phyloP scores from a whole-genome alignment of 2,329 filamentous ascomycete species.

The Talaromyces sp. region DNA sequence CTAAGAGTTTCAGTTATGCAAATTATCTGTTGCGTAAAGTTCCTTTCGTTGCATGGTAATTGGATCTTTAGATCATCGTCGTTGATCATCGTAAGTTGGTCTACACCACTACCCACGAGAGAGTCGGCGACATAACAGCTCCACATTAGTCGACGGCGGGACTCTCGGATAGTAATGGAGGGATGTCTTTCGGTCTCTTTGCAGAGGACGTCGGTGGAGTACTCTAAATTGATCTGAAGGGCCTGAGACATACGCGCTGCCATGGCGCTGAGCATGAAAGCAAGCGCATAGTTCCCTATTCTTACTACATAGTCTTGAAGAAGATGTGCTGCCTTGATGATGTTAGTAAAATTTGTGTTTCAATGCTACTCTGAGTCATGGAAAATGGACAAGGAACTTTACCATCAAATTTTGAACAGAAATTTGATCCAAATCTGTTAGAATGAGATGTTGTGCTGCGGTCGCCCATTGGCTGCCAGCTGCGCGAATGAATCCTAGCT shows the following conservation, averaged over 20 bases:
- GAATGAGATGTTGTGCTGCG: not conserved
- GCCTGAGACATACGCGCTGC: not conserved
- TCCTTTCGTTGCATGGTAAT: not conserved
- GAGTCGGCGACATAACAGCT: not conserved
- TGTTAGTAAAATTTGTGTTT: not conserved
- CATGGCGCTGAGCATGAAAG: not conserved
- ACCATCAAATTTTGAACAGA: not conserved
- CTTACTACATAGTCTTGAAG: not conserved
- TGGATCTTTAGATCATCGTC: not conserved
- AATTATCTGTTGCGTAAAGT: not conserved
- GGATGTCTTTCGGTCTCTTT: not conserved
- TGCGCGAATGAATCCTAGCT: not conserved
- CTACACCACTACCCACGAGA: not conserved
- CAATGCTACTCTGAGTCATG: not conserved
- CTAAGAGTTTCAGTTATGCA: not conserved
- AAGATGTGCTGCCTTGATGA: not conserved
- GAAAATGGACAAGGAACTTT: not conserved
- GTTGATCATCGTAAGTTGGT: not conserved
- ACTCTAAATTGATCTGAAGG: not conserved
- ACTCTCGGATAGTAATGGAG: not conserved
- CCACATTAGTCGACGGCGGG: not conserved
- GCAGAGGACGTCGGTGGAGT: not conserved
- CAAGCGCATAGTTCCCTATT: not conserved
- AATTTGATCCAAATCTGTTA: not conserved
- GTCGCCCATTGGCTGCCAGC: not conserved